Percentiles rank a stretch among this genome's conserved stretches.
Conservation (phyloP, 1,139 yeast genomes). For the Starmera stellimalicola region DNA sequence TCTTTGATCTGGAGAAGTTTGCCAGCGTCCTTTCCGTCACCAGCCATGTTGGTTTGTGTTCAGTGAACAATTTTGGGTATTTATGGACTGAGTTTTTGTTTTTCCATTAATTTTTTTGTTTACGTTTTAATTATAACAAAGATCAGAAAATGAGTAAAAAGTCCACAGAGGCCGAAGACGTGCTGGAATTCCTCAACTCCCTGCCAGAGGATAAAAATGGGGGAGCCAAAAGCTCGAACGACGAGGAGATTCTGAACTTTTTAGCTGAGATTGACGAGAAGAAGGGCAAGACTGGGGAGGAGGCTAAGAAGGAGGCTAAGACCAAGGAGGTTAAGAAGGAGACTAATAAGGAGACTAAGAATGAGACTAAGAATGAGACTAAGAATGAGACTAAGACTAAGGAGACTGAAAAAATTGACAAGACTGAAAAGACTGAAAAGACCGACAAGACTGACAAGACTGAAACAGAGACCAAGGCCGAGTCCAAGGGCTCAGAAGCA, state of each 20-base stretch:
- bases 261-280: conserved; percentile 65
- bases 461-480: conserved; percentile 4
- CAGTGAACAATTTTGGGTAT: too few species aligned
- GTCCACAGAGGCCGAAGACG: conserved; percentile 60
- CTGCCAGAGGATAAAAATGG: conserved; percentile 52
- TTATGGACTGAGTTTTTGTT: too few species aligned
- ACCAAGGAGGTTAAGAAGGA: conserved; percentile 3
- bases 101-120: neutral
- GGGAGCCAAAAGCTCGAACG: conserved; percentile 31
- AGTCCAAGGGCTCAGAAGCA: conserved; percentile 9
- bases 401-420: conserved; percentile 1
- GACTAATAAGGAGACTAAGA: conserved; percentile 2
- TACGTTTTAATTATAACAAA: neutral
- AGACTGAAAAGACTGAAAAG: neutral
- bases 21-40: neutral
- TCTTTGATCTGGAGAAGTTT: too few species aligned
- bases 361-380: neutral
- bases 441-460: conserved; percentile 3
- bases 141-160: conserved; percentile 17
- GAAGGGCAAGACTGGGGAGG: conserved; percentile 6
- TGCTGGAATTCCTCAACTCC: conserved; percentile 80
- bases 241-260: conserved; percentile 76
- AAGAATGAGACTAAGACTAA: conserved; percentile 1
- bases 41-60: too few species aligned
- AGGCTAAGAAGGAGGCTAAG: conserved; percentile 8